Conservation (phyloP, 495 filamentous ascomycete species). For the Cenococcum geophilum region DNA sequence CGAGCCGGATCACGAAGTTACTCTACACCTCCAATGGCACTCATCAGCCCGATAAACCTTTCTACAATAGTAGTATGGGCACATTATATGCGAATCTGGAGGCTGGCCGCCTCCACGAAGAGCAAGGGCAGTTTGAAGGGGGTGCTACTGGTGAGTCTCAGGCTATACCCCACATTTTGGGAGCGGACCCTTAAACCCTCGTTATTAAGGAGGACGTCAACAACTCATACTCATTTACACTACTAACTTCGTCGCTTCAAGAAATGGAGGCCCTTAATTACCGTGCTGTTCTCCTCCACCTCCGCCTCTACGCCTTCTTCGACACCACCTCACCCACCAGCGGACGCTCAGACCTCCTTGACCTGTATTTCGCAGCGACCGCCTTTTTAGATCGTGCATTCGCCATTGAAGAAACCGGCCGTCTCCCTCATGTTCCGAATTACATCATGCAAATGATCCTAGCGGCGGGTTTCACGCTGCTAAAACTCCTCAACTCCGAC, state of each 20-base stretch:
- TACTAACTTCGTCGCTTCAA: slow-evolving; percentile 44
- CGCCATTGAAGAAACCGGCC: slow-evolving; percentile 48
- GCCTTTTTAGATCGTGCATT: slow-evolving; percentile 69
- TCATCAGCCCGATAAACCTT: slow-evolving; percentile 1
- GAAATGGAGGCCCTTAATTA: slow-evolving; percentile 54
- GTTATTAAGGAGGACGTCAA: neutral
- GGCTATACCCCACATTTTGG: neutral
- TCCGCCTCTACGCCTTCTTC: slow-evolving; percentile 84
- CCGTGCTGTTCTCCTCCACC: slow-evolving; percentile 71
- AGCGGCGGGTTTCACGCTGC: slow-evolving; percentile 73
- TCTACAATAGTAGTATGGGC: neutral
- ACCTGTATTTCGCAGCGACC: slow-evolving; percentile 68
- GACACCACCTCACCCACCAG: slow-evolving; percentile 62
- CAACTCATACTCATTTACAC: neutral
- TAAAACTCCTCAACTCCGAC: slow-evolving; percentile 83
- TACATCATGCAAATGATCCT: slow-evolving; percentile 92
- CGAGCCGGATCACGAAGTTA: slow-evolving; percentile 28
- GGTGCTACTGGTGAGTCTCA: slow-evolving; percentile 15
- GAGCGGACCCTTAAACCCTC: neutral
- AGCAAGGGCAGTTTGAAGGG: slow-evolving; percentile 21
- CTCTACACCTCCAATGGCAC: slow-evolving; percentile 21
- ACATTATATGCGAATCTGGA: slow-evolving; percentile 24
- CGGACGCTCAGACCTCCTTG: slow-evolving; percentile 70
- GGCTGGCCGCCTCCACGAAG: slow-evolving; percentile 23
- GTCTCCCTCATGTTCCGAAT: slow-evolving; percentile 66